Evolutionary conservation across 2,329 filamentous ascomycete genomes (phyloP).

Genomic region (Aureobasidium sp.): DNA sequence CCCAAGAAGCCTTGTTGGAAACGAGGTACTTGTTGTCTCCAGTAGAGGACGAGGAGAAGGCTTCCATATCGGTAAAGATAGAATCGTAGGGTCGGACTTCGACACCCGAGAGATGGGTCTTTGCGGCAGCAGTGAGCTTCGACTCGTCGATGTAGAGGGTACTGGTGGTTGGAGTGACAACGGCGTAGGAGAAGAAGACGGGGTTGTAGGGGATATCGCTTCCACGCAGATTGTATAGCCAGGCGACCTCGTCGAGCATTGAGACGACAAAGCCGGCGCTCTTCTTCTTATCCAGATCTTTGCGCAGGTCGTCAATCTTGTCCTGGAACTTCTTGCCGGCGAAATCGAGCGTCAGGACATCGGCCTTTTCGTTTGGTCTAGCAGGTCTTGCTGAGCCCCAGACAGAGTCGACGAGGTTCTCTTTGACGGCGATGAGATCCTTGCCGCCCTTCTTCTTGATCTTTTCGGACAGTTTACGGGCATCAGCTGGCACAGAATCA

Average conservation of each 20-base stretch:
- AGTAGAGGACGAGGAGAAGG: constrained; percentile 42
- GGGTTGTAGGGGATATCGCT: constrained; percentile 97
- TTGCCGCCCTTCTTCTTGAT: constrained; percentile 80
- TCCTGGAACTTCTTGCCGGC: constrained; percentile 74
- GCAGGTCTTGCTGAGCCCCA: constrained; percentile 71
- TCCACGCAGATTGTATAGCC: constrained; percentile 96
- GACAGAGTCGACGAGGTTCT: constrained; percentile 85
- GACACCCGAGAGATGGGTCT: constrained; percentile 64
- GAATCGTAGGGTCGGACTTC: constrained; percentile 72
- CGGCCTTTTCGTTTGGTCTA: constrained; percentile 68
- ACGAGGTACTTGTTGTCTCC: constrained; percentile 65
- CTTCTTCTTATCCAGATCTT: constrained; percentile 86
- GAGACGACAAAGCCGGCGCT: constrained; percentile 81
- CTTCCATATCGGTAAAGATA: constrained; percentile 71
- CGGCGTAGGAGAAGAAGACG: constrained; percentile 95
- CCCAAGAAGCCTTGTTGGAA: constrained; percentile 89
- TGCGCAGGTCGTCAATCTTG: constrained; percentile 81
- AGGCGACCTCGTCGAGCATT: constrained; percentile 93
- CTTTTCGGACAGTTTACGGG: constrained; percentile 71
- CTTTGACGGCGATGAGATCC: constrained; percentile 64
- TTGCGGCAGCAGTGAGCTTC: constrained; percentile 65
- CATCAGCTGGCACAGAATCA: constrained; percentile 39
- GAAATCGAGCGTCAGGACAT: constrained; percentile 63
- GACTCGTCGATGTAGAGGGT: constrained; percentile 78
- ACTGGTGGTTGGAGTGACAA: constrained; percentile 68